Percentiles rank a stretch among this genome's conserved stretches.
phyloP scores from a whole-genome alignment of 805 yeast genomes.

The Wickerhamomyces ciferrii region DNA sequence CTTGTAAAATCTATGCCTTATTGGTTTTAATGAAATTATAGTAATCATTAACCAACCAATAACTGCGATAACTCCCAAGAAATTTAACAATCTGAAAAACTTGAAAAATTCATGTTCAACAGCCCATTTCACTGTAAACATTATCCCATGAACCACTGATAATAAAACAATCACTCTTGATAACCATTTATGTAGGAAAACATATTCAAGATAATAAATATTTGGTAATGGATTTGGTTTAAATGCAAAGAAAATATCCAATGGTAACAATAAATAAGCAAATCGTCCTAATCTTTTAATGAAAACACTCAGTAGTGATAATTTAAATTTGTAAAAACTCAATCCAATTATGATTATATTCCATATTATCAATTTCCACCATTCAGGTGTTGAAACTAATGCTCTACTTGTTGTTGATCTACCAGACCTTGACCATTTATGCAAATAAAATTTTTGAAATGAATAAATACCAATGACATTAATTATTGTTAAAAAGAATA shows the following conservation, averaged over 20 bases:
- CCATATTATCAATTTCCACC: constrained; percentile 32
- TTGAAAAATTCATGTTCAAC: constrained; percentile 30
- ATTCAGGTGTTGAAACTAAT: constrained; percentile 28
- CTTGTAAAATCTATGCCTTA: constrained; percentile 46
- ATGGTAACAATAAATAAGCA: constrained; percentile 51
- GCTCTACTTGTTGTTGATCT: constrained; percentile 30
- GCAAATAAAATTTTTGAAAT: constrained; percentile 26
- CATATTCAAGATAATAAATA: constrained; percentile 46
- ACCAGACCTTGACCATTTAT: constrained; percentile 33
- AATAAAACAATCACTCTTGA: constrained; percentile 49
- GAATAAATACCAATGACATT: constrained; percentile 33
- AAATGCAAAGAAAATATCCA: constrained; percentile 49
- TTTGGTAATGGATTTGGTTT: constrained; percentile 47
- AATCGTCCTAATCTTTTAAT: constrained; percentile 60
- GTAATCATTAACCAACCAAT: constrained; percentile 30
- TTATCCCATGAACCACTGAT: constrained; percentile 45
- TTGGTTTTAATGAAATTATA: constrained; percentile 39
- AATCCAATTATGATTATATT: constrained; percentile 23
- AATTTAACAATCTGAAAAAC: constrained; percentile 33
- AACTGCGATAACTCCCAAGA: constrained; percentile 46
- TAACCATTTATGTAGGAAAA: constrained; percentile 67
- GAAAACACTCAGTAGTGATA: constrained; percentile 28
- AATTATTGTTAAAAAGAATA: constrained; percentile 35
- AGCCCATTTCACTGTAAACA: constrained; percentile 46
- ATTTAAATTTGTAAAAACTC: constrained; percentile 28